Evolutionary conservation across 2,329 filamentous ascomycete species (phyloP).

Genomic region (Cordyceps pruinosa): DNA sequence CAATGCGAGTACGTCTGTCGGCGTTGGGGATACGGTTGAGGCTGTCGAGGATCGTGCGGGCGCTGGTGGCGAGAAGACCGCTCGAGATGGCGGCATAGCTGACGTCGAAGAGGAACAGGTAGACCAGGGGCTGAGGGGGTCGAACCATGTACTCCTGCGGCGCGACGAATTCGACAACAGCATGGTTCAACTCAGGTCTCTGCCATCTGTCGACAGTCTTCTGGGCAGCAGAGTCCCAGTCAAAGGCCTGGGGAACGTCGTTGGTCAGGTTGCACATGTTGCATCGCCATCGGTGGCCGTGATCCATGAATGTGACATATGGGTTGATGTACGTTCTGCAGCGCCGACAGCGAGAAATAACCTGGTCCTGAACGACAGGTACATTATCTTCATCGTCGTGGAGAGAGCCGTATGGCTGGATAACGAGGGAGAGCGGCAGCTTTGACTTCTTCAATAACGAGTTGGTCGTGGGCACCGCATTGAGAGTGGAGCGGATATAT

Average conservation of each 20-base stretch:
- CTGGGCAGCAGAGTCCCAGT: conserved; percentile 91
- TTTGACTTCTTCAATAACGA: conserved; percentile 95
- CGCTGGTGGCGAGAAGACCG: conserved; percentile 84
- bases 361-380: conserved; percentile 89
- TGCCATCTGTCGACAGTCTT: conserved; percentile 90
- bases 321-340: conserved; percentile 98
- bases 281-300: conserved; percentile 96
- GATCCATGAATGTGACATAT: conserved; percentile 91
- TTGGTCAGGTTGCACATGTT: conserved; percentile 99
- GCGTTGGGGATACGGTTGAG: conserved; percentile 97
- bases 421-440: conserved; percentile 88
- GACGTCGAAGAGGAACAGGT: conserved; percentile 91
- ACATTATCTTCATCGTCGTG: conserved; percentile 89
- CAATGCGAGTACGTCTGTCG: conserved; percentile 82
- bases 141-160: conserved; percentile 99
- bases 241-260: conserved; percentile 97
- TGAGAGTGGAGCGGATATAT: conserved; percentile 91
- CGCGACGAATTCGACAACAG: conserved; percentile 96
- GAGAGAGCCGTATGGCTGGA: conserved; percentile 88
- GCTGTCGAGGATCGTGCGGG: conserved; percentile 89
- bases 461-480: conserved; percentile 86
- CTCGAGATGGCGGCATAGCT: conserved; percentile 86
- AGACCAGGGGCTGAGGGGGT: conserved; percentile 89
- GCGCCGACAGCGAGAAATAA: conserved; percentile 91
- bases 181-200: conserved; percentile 84